phyloP scores from a whole-genome alignment of 768 basidiomycete species.

The Paxillus ammoniavirescens region DNA sequence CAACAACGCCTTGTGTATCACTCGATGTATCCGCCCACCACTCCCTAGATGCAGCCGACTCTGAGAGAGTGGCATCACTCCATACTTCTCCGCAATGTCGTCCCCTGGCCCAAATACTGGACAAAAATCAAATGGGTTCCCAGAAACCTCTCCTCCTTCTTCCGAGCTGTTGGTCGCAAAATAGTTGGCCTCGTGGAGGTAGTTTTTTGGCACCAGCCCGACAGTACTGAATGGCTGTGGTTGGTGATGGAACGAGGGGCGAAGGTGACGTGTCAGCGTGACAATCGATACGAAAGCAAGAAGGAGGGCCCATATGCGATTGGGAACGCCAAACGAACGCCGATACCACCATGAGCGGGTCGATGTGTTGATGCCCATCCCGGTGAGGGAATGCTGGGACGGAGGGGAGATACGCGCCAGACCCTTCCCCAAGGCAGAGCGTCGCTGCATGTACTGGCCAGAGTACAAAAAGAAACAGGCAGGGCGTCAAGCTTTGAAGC shows the following conservation, averaged over 20 bases:
- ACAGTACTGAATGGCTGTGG: constrained; percentile 33
- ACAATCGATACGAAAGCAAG: constrained; percentile 54
- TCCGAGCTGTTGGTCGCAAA: constrained; percentile 33
- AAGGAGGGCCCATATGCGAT: constrained; percentile 68
- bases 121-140: constrained; percentile 87
- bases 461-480: not conserved
- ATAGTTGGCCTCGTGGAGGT: constrained; percentile 59
- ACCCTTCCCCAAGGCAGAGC: constrained; percentile 43
- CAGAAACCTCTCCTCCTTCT: constrained; percentile 26
- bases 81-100: constrained; percentile 74
- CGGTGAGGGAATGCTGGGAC: constrained; percentile 37
- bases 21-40: constrained; percentile 76
- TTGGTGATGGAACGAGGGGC: constrained; percentile 37
- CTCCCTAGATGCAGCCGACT: constrained; percentile 78
- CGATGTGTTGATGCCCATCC: constrained; percentile 44
- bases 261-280: constrained; percentile 54
- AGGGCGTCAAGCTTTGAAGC: not conserved
- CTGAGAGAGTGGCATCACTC: constrained; percentile 68
- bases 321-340: constrained; percentile 60
- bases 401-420: constrained; percentile 57
- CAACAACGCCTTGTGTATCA: constrained; percentile 78
- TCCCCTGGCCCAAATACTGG: constrained; percentile 85
- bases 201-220: constrained; percentile 71
- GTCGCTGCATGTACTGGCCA: constrained; percentile 53
- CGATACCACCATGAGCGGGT: constrained; percentile 53